These are phyloP conservation scores for Acanthamoeba divionensis DNA, from an alignment of 208 protist species.

Conservation along the genomic window DNA sequence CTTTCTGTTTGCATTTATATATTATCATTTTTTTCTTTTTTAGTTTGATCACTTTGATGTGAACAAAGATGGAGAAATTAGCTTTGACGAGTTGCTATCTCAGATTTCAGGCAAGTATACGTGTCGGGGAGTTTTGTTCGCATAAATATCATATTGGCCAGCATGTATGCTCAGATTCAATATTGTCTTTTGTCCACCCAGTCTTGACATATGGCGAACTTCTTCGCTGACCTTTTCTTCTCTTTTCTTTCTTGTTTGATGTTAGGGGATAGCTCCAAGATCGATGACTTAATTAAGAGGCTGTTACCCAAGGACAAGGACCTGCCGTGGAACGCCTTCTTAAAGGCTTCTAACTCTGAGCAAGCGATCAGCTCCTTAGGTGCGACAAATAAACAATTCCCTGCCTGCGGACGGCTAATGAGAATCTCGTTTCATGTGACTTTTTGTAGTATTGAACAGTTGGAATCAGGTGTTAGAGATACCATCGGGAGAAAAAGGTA, in stretches of 20 bases:
- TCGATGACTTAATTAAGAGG: not conserved
- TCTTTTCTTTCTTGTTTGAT: not conserved
- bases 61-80: slow-evolving; percentile 52
- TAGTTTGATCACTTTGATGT: slow-evolving; percentile 7
- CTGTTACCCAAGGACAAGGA: slow-evolving; percentile 16
- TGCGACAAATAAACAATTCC: too few relatives aligned
- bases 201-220: too few relatives aligned
- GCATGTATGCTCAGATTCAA: too few relatives aligned
- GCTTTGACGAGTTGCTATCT: slow-evolving; percentile 27
- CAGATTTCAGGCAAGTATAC: not conserved
- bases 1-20: not conserved
- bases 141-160: too few relatives aligned
- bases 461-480: not conserved
- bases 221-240: not conserved
- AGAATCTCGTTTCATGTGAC: not conserved
- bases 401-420: not conserved
- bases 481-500: not conserved
- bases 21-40: not conserved
- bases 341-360: not conserved
- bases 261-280: not conserved
- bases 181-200: too few relatives aligned
- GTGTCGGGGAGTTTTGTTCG: too few relatives aligned
- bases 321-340: slow-evolving; percentile 25
- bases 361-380: too few relatives aligned
- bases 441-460: not conserved